Evolutionary conservation across 1,139 yeast species (phyloP).

Genomic region (Sugiyamaella neomexicana): DNA sequence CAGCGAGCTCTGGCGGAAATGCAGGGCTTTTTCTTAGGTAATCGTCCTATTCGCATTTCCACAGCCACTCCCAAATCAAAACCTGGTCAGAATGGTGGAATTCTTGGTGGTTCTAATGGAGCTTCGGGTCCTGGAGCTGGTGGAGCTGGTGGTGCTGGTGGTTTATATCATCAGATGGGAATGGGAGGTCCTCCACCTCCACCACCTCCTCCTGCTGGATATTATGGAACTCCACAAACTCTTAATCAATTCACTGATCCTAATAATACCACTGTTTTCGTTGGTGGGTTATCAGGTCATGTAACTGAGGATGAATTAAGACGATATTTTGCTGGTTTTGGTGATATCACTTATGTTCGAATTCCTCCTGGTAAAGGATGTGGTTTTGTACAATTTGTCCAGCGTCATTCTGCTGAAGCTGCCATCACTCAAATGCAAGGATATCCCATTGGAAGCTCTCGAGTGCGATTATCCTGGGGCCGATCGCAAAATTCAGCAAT

Average conservation of each 20-base stretch:
- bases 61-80: slow-evolving; percentile 67
- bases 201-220: slow-evolving; percentile 17
- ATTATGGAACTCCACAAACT: slow-evolving; percentile 35
- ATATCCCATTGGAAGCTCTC: slow-evolving; percentile 78
- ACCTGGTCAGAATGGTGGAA: slow-evolving; percentile 30
- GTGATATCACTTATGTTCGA: slow-evolving; percentile 78
- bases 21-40: slow-evolving; percentile 77
- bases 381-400: slow-evolving; percentile 83
- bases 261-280: slow-evolving; percentile 88
- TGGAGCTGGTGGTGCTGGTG: slow-evolving; percentile 17
- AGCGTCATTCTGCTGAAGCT: slow-evolving; percentile 80
- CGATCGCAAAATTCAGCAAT: slow-evolving; percentile 46
- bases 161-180: slow-evolving; percentile 10
- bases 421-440: slow-evolving; percentile 95
- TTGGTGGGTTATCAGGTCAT: slow-evolving; percentile 79
- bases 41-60: slow-evolving; percentile 75
- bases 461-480: slow-evolving; percentile 91
- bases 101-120: background rate
- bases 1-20: slow-evolving; percentile 73
- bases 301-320: slow-evolving; percentile 76
- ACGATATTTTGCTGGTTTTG: slow-evolving; percentile 78
- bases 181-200: slow-evolving; percentile 17
- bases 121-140: slow-evolving; percentile 5
- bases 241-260: slow-evolving; percentile 67
- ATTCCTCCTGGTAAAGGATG: slow-evolving; percentile 92